phyloP scores from a whole-genome alignment of 192 early-diverging fungal genomes.

The Umbelopsis sp. region DNA sequence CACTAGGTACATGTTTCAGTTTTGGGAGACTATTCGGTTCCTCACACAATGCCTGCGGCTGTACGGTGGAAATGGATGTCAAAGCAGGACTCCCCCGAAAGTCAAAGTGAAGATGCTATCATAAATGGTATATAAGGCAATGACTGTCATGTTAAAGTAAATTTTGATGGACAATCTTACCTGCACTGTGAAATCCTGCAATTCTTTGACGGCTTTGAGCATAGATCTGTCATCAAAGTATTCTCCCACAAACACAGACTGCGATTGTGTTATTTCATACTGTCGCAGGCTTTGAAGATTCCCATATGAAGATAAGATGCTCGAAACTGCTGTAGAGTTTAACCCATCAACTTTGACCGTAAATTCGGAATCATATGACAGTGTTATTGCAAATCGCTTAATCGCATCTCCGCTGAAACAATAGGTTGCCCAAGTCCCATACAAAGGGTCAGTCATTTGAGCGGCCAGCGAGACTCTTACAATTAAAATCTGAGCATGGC shows the following conservation, averaged over 20 bases:
- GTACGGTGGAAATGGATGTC: too few relatives aligned
- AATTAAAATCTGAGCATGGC: background rate
- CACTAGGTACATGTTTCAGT: too few relatives aligned
- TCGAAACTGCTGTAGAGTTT: background rate
- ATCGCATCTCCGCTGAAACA: background rate
- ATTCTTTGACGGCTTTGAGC: constrained; percentile 28
- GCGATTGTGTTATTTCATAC: constrained; percentile 20
- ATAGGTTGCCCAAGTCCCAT: constrained; percentile 12
- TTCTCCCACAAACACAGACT: constrained; percentile 38
- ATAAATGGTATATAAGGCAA: background rate
- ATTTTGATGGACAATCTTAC: constrained; percentile 26
- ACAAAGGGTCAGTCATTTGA: background rate
- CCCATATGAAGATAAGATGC: constrained; percentile 41
- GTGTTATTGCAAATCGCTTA: background rate
- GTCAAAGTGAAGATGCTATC: constrained; percentile 7
- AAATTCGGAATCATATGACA: background rate
- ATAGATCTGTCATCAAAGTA: constrained; percentile 54
- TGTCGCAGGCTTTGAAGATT: constrained; percentile 40
- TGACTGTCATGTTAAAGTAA: background rate
- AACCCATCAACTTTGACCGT: background rate
- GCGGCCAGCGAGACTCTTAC: background rate
- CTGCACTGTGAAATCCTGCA: constrained; percentile 37
- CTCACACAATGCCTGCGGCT: constrained; percentile 23
- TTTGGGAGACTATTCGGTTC: too few relatives aligned
- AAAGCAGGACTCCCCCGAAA: constrained; percentile 3